phyloP scores from a whole-genome alignment of 225 moss, liverwort and hornwort species.

The Neckera pumila region DNA sequence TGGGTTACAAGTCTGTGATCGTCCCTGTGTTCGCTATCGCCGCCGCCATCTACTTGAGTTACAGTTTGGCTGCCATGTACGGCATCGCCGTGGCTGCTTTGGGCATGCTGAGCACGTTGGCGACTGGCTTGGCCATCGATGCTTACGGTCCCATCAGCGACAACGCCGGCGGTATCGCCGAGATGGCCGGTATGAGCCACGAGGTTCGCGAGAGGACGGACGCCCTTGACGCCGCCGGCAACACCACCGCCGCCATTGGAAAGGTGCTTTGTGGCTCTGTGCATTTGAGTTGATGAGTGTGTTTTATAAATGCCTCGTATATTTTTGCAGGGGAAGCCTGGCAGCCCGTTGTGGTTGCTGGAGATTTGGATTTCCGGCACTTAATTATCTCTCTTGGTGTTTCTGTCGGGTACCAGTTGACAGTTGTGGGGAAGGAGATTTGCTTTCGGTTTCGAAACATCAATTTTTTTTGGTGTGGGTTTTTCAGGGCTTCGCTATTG shows the following conservation, averaged over 20 bases:
- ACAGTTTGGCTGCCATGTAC: slow-evolving; percentile 71
- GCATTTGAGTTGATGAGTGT: neutral
- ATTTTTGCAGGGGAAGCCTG: neutral
- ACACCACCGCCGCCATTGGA: slow-evolving; percentile 63
- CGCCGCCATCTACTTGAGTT: slow-evolving; percentile 53
- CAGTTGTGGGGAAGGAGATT: neutral
- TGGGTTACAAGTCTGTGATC: slow-evolving; percentile 71
- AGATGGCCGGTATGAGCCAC: slow-evolving; percentile 78
- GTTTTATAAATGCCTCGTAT: neutral
- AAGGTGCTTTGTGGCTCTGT: neutral
- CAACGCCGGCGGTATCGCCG: slow-evolving; percentile 74
- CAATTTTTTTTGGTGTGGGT: neutral
- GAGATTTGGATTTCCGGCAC: too few species aligned
- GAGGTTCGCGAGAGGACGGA: slow-evolving; percentile 55
- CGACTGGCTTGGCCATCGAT: slow-evolving; percentile 62
- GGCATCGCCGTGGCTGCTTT: slow-evolving; percentile 65
- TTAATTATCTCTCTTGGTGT: neutral
- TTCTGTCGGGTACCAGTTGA: accelerated
- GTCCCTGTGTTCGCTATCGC: slow-evolving; percentile 65
- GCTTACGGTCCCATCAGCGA: slow-evolving; percentile 73
- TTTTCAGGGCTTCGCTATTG: slow-evolving; percentile 43
- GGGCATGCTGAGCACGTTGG: slow-evolving; percentile 70
- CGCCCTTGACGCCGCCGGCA: slow-evolving; percentile 53
- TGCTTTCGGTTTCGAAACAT: neutral
- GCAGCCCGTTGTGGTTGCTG: neutral